Base-by-base conservation (phyloP, 2,329 filamentous ascomycete genomes). In the Fusarium sp. region DNA sequence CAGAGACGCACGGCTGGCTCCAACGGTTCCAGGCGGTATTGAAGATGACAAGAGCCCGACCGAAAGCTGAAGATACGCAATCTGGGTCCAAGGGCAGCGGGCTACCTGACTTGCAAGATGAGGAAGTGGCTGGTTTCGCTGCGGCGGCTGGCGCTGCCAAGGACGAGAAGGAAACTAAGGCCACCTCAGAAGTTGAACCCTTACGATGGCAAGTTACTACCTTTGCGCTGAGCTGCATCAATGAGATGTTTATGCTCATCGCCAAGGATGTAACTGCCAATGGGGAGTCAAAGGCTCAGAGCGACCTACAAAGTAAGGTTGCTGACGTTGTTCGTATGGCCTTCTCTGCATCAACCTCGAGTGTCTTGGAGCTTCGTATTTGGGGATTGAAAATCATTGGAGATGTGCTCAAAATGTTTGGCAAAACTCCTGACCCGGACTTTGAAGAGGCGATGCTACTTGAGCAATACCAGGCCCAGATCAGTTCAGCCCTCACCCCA, bases 381-480 rank as follows among this genome's bases (percentile, higher is more conserved):
- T 92, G 93, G 82, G 95, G 95, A 25, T 78, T 99, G 63, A 93
- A 93, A 74, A 96, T 99, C 51, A 93, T 99, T 52, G 93, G 96
- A 58, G 91, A 93, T 54, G 88, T 98, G 9, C 81, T 99, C 46
- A 96, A 93, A 81, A 92, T 97, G 82, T 99, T 99, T 78, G 95
- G 95, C 50, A 94, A 93, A 73, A 93, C 91, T 2, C 91, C 94
- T 2, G 95, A 99, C 77, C 96, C 95, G 0, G 95, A 99, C 74
- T 99, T 99, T 73, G 87, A 94, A n/a, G 95, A 99, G 77, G 95
- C 91, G 1, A 96, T 96, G 78, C 83, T 99, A 13, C 84, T 99
- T 5, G 96, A 99, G 75, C 95, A 99, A 76, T 99, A 99, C 72
- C 96, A 99, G 77, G 95, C 95, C 6, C 95, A 99, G 74, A 99